Percentiles rank a stretch among this genome's conserved stretches.
phyloP scores from a whole-genome alignment of 225 moss, liverwort and hornwort species.

The Climacium dendroides region DNA sequence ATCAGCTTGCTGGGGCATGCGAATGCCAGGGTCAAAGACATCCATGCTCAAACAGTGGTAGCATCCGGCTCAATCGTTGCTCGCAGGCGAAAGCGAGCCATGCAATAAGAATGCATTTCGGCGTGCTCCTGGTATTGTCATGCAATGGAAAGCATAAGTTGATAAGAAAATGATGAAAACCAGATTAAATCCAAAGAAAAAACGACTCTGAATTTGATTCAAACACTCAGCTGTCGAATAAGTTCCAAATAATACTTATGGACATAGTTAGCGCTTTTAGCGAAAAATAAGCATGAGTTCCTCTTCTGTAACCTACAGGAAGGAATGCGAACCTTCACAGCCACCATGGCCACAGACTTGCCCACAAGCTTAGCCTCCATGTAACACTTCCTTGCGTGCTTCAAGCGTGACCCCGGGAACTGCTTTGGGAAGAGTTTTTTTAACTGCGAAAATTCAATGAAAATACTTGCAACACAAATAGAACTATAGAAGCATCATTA shows the following conservation, averaged over 20 bases:
- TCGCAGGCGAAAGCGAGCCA: constrained; percentile 41
- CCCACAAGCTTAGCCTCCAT: constrained; percentile 46
- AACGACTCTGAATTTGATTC: not conserved
- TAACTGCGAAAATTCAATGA: constrained; percentile 15
- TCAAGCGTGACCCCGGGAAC: constrained; percentile 44
- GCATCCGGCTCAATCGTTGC: constrained; percentile 46
- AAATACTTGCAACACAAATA: too few species aligned
- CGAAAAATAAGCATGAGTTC: not conserved
- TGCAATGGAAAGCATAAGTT: not conserved
- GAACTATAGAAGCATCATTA: too few species aligned
- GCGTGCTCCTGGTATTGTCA: constrained; percentile 48
- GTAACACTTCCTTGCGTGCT: constrained; percentile 43
- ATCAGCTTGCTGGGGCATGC: not conserved
- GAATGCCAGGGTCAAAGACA: not conserved
- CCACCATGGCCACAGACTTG: constrained; percentile 43
- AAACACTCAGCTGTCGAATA: not conserved
- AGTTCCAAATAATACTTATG: not conserved
- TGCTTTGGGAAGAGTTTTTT: constrained; percentile 49
- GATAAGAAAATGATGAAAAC: not conserved
- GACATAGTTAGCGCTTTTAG: not conserved
- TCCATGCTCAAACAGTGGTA: constrained; percentile 2
- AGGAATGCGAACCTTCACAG: constrained; percentile 40
- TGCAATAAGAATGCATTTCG: constrained; percentile 55
- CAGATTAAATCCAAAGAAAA: not conserved
- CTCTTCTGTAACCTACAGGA: not conserved